Evolutionary conservation across 2,329 filamentous ascomycete genomes (phyloP).

Genomic region (Aspergillus flavus): DNA sequence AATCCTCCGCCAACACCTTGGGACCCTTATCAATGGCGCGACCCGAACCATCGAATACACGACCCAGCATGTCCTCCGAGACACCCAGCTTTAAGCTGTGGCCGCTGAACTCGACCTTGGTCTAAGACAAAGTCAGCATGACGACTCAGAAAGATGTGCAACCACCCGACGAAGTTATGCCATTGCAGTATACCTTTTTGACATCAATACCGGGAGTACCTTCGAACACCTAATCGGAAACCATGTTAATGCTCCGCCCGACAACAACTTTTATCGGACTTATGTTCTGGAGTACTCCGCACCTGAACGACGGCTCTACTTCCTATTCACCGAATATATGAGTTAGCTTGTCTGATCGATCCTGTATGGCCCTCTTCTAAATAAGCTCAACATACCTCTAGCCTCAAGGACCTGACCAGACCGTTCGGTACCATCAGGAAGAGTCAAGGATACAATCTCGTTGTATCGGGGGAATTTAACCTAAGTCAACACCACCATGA

Average conservation of each 20-base stretch:
- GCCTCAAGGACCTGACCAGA: slow-evolving; percentile 97
- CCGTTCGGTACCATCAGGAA: slow-evolving; percentile 91
- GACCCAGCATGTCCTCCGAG: slow-evolving; percentile 98
- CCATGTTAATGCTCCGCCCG: slow-evolving; percentile 24
- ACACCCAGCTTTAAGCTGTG: slow-evolving; percentile 98
- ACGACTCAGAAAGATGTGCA: slow-evolving; percentile 14
- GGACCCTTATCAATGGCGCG: slow-evolving; percentile 98
- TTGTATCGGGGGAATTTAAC: slow-evolving; percentile 98
- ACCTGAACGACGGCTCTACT: slow-evolving; percentile 95
- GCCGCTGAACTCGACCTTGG: slow-evolving; percentile 95
- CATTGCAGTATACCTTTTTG: slow-evolving; percentile 71
- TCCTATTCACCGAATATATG: slow-evolving; percentile 55
- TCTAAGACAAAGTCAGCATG: slow-evolving; percentile 56
- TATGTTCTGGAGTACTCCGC: slow-evolving; percentile 33
- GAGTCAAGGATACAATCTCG: slow-evolving; percentile 94
- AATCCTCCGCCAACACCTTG: slow-evolving; percentile 96
- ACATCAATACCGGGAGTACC: slow-evolving; percentile 97
- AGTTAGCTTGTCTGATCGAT: slow-evolving; percentile 20
- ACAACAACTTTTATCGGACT: slow-evolving; percentile 7
- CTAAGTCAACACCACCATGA: slow-evolving; percentile 49
- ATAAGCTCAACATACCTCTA: slow-evolving; percentile 66
- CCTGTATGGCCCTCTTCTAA: background rate
- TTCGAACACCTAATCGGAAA: slow-evolving; percentile 78
- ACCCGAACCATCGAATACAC: slow-evolving; percentile 97
- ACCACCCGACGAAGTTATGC: background rate